Base-by-base conservation (phyloP, 106 monocot genomes). In the Acorus calamus region DNA sequence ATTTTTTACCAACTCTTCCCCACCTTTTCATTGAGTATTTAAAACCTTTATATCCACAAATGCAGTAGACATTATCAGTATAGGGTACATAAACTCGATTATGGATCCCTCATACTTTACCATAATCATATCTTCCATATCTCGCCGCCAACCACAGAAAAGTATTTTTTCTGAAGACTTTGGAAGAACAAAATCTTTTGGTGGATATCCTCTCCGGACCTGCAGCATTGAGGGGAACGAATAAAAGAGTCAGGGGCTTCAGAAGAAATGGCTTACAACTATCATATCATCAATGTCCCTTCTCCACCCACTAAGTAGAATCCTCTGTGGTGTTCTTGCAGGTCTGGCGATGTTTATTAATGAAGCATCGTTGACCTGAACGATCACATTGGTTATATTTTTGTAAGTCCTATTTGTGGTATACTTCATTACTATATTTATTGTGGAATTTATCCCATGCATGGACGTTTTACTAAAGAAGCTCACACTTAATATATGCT, bases 71-170 rank as follows among this genome's bases (percentile, higher is more conserved):
- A 28, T 28, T 50, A 50, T 9, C 67, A 68, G 55, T 48, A 14
- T 43, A 43, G 14, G 50, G 53, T 48, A 66, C 55, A 73, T 67
- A 49, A 53, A 48, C 42, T 28, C 28, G 28, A 57, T 65, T 59
- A 56, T 54, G 53, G 51, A 64, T 56, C 62, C 60, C 46, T 68
- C 51, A 61, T 69, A 14, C 62, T 73, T 80, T 85, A 85, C 85
- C 85, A 85, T 85, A 61, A 85, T 85, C 71, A 85, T 81, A 78
- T 85, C 80, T 85, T 85, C 85, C 59, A 85, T 85, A 77, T 85
- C 85, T 69, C 85, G 73, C 13, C 85, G 77, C 85, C 85, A 85
- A 81, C 85, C 85, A 80, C 85, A 85, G 49, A 85, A 77, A 14
- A 85, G 80, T 78, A 85, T 85, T 60, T 58, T 85, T 80, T 85